Conservation (phyloP, 805 yeast species). For the Cyberlindnera galapagoensis region DNA sequence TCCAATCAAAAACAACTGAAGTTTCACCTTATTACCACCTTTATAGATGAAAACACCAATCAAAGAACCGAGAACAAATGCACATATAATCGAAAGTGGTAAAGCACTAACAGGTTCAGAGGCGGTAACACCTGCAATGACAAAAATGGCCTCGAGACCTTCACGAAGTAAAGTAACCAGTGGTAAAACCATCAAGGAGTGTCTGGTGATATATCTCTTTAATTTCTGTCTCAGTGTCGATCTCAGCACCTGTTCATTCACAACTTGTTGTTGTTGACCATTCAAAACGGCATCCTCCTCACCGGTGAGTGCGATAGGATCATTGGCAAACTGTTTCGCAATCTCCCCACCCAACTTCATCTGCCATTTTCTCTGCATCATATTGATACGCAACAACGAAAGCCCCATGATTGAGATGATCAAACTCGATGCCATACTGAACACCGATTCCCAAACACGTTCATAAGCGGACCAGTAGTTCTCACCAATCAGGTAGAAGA, state of each 20-base stretch:
- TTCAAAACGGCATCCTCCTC: too few species aligned
- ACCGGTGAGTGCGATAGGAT: constrained; percentile 11
- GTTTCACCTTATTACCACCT: constrained; percentile 72
- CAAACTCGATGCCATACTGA: constrained; percentile 69
- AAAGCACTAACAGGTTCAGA: constrained; percentile 61
- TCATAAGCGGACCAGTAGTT: constrained; percentile 87
- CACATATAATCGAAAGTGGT: constrained; percentile 57
- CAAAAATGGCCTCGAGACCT: constrained; percentile 89
- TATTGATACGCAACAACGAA: constrained; percentile 73
- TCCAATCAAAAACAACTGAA: constrained; percentile 66
- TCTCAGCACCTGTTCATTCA: neutral
- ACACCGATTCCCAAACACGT: constrained; percentile 83
- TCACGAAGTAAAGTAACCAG: constrained; percentile 83
- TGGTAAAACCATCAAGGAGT: constrained; percentile 73
- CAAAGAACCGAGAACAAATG: constrained; percentile 50
- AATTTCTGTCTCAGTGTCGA: constrained; percentile 9
- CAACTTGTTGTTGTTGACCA: neutral
- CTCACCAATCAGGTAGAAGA: constrained; percentile 75
- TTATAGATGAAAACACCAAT: constrained; percentile 67
- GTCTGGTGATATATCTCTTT: constrained; percentile 34
- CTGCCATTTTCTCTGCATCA: constrained; percentile 79
- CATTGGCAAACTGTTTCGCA: constrained; percentile 19
- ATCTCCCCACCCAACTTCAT: constrained; percentile 65
- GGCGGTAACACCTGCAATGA: constrained; percentile 82
- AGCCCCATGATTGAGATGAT: constrained; percentile 86